These are phyloP conservation scores for Fusarium graminum DNA, from an alignment of 2,329 filamentous ascomycete species.

Conservation along the genomic window DNA sequence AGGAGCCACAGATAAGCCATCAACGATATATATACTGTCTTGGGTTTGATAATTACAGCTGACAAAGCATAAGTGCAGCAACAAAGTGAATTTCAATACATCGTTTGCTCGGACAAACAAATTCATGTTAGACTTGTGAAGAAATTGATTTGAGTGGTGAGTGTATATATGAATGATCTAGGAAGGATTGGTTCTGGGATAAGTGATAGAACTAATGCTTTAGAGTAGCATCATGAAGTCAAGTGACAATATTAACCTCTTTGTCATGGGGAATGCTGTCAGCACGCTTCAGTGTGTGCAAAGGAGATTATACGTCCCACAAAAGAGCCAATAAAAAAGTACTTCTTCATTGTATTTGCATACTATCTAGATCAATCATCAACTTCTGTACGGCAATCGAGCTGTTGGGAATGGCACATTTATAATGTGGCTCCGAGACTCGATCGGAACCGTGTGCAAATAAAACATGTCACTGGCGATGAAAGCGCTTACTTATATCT, in stretches of 20 bases:
- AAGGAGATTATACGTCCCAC: neutral
- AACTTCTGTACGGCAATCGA: neutral
- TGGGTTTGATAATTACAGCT: neutral
- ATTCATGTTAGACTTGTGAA: neutral
- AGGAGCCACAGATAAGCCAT: neutral
- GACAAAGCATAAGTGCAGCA: too few species aligned
- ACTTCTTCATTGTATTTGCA: neutral
- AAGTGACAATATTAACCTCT: neutral
- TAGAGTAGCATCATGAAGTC: neutral
- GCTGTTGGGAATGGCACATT: neutral
- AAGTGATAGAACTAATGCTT: neutral
- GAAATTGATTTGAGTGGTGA: neutral
- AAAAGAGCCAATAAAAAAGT: neutral
- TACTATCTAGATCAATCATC: neutral
- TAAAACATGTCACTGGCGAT: neutral
- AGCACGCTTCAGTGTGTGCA: neutral
- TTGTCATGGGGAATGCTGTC: neutral
- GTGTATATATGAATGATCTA: neutral
- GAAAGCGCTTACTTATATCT: neutral
- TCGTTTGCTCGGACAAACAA: neutral
- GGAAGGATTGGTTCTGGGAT: neutral
- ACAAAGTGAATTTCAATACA: neutral
- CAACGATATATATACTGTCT: neutral
- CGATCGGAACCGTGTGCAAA: neutral
- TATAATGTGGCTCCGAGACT: neutral